Evolutionary conservation across 306 rosid species (phyloP), one percentile per base, ranked within the genome.

Genomic region (Pachyrhizus erosus): DNA sequence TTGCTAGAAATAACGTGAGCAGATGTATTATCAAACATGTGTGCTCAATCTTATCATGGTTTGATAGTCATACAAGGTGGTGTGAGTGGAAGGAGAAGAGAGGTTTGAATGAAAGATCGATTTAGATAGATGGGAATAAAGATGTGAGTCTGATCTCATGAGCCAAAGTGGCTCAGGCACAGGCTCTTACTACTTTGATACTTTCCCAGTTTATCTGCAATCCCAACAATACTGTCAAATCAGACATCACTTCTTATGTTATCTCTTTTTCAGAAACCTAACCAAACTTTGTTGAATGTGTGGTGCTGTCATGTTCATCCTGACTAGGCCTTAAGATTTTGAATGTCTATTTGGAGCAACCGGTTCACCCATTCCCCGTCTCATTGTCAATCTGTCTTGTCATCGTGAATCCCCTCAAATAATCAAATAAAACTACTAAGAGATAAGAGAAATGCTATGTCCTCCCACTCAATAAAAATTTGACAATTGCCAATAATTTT

Each of bases 351-450:
- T 54, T 57, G 69, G 27, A 8, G 27, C 24, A 46, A 70, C 60
- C 54, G 45, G 18, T 37, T 80, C 84, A 76, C 52, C 58, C 70
- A 71, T 29, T 33, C 31, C 80, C 75, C 33, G 9, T 55, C 80
- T 65, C 82, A 46, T 75, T 81, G 81, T 85, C 87, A 81, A 85
- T 52, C 20, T 86, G 90, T 87, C 91, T 82, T 85, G 34, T 89
- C 87, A 61, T n/a, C n/a, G n/a, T n/a, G n/a, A 84, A 45, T 80
- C 70, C 77, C 75, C 46, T 20, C 48, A n/a, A n/a, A n/a, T n/a
- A n/a, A n/a, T n/a, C 48, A 45, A 40, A 18, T 12, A 68, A 24
- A 39, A 54, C 67, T 57, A 43, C 48, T 65, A 37, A n/a, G n/a
- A n/a, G n/a, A n/a, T n/a, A n/a, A n/a, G n/a, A n/a, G n/a, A n/a